Evolutionary conservation across 208 protist species (phyloP), one percentile per base, ranked within the genome.

Genomic region (Acanthamoeba sp.): DNA sequence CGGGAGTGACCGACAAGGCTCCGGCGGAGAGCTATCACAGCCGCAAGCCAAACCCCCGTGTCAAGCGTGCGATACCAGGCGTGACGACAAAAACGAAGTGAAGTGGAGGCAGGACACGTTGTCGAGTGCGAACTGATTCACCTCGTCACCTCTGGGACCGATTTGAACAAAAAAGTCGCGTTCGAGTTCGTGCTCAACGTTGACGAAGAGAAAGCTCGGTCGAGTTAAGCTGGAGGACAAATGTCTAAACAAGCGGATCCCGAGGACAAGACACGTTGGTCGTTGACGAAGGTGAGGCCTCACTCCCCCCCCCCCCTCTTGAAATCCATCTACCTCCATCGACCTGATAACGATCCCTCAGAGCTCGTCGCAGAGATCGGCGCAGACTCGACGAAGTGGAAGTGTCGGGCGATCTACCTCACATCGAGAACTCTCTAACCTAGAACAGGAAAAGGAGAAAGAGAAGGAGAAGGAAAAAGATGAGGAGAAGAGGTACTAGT

Each of bases 191-290:
- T n/a, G n/a, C n/a, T n/a, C n/a, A n/a, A n/a, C n/a, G n/a, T n/a
- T n/a, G n/a, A n/a, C n/a, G n/a, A n/a, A n/a, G n/a, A n/a, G n/a
- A n/a, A n/a, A n/a, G n/a, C n/a, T n/a, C n/a, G n/a, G n/a, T n/a
- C n/a, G n/a, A n/a, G n/a, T n/a, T n/a, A n/a, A n/a, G n/a, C n/a
- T n/a, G n/a, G n/a, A n/a, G n/a, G n/a, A n/a, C n/a, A n/a, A n/a
- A 52, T 52, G 48, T 52, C 48, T 12, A 52, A 52, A 24, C 22
- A 12, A 22, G 55, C 12, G 22, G 64, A 38, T 29, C 64, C 9
- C n/a, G 71, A 80, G 38, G 71, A 80, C 14, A 80, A 80, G 71
- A 10, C 71, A n/a, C n/a, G 71, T 45, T 80, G 71, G 71, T 36
- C 71, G 20, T 45, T 80, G 71, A 32, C 36, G 71, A 80, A 80